A percentile compares a stretch with the other conserved stretches of the same genome.
phyloP scores from a whole-genome alignment of 768 basidiomycete species.

The Paxillus ammoniavirescens region DNA sequence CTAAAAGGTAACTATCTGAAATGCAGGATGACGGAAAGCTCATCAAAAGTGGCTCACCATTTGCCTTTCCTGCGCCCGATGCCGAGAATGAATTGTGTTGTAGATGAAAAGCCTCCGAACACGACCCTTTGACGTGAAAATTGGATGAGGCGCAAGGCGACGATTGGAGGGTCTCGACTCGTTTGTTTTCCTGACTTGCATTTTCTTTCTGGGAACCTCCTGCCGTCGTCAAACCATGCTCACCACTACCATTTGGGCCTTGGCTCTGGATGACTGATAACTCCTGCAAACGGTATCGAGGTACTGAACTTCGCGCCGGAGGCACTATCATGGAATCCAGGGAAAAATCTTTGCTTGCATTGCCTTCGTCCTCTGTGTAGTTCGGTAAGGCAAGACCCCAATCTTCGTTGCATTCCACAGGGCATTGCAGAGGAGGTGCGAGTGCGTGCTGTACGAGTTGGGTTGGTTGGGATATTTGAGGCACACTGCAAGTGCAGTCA shows the following conservation, averaged over 20 bases:
- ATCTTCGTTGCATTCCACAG: slow-evolving; percentile 8
- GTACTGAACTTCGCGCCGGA: slow-evolving; percentile 33
- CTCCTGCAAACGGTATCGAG: slow-evolving; percentile 49
- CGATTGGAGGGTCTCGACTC: slow-evolving; percentile 12
- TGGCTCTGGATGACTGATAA: slow-evolving; percentile 5
- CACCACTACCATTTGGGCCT: slow-evolving; percentile 1
- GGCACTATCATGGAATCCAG: slow-evolving; percentile 38
- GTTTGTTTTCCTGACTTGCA: slow-evolving; percentile 19
- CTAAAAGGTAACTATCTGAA: slow-evolving; percentile 26
- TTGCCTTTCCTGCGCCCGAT: slow-evolving; percentile 27
- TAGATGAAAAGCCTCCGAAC: slow-evolving; percentile 24
- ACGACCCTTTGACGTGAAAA: slow-evolving; percentile 23
- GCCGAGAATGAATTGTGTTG: slow-evolving; percentile 25
- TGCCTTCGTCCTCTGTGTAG: slow-evolving; percentile 15
- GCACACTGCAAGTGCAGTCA: slow-evolving; percentile 34
- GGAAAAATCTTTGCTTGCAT: slow-evolving; percentile 37
- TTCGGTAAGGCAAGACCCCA: slow-evolving; percentile 14
- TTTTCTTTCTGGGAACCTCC: slow-evolving; percentile 59
- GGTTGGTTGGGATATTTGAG: slow-evolving; percentile 52
- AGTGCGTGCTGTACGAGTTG: slow-evolving; percentile 51
- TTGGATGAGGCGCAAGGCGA: slow-evolving; percentile 27
- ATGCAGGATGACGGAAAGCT: slow-evolving; percentile 17
- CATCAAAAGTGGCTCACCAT: slow-evolving; percentile 28
- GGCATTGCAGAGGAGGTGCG: slow-evolving; percentile 18
- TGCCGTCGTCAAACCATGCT: slow-evolving; percentile 24